These are phyloP conservation scores for Helenozyma baotianmanensis DNA, from an alignment of 805 yeast species.

Conservation along the genomic window DNA sequence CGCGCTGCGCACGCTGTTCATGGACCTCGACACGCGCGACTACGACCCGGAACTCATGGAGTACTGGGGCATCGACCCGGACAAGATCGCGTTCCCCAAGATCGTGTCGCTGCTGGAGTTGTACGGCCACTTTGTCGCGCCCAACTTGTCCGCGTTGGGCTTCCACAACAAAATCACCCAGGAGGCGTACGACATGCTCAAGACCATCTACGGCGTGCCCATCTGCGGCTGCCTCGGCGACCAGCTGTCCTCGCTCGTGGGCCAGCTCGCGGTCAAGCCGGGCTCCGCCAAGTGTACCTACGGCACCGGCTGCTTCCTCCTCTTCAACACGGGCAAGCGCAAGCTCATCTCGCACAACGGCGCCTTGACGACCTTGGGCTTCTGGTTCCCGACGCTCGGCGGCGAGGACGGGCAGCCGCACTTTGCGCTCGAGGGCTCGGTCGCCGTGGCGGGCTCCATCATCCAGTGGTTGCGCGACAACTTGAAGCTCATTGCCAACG, in stretches of 20 bases:
- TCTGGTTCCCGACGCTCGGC: conserved; percentile 70
- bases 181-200: conserved; percentile 47
- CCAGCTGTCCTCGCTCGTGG: conserved; percentile 90
- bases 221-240: conserved; percentile 91
- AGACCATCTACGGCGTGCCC: conserved; percentile 57
- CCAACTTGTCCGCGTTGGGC: conserved; percentile 50
- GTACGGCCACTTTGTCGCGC: conserved; percentile 68
- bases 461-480: conserved; percentile 94
- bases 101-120: conserved; percentile 74
- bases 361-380: conserved; percentile 84
- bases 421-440: conserved; percentile 91
- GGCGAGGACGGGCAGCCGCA: conserved; percentile 57
- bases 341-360: conserved; percentile 75
- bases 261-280: conserved; percentile 77
- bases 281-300: conserved; percentile 94
- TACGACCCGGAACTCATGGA: conserved; percentile 73
- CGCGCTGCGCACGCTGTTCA: conserved; percentile 86
- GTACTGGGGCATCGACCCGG: conserved; percentile 75
- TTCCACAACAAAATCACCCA: conserved; percentile 48
- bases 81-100: conserved; percentile 63
- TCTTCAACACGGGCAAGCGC: conserved; percentile 78
- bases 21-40: conserved; percentile 70
- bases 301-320: conserved; percentile 91
- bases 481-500: conserved; percentile 71
- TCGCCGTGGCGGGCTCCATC: conserved; percentile 92